These are phyloP conservation scores for Colletotrichum sp. DNA, from an alignment of 2,329 filamentous ascomycete species.

Conservation along the genomic window DNA sequence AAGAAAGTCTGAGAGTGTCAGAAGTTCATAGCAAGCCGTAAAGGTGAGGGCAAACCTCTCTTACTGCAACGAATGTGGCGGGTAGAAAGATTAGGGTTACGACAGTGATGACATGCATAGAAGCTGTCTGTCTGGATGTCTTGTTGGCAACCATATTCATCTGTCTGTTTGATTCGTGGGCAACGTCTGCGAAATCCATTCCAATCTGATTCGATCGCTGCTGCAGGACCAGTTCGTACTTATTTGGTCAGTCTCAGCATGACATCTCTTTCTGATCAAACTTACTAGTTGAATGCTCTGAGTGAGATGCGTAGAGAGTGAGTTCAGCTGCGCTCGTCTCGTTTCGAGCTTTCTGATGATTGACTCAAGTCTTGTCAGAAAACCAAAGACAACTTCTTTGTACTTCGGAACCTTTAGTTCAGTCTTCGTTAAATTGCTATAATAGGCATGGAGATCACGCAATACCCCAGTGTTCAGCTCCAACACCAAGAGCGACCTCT, in stretches of 20 bases:
- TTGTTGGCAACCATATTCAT: neutral
- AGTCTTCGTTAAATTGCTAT: too few species aligned
- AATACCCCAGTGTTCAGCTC: neutral
- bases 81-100: neutral
- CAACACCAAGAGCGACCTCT: neutral
- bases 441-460: neutral
- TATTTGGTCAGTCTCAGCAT: neutral
- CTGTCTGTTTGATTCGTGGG: neutral
- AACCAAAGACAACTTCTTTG: neutral
- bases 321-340: neutral
- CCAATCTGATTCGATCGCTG: neutral
- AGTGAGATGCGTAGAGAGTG: neutral
- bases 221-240: neutral
- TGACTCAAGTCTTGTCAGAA: neutral
- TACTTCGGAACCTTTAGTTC: neutral
- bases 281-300: neutral
- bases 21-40: neutral
- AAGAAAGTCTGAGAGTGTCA: neutral
- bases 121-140: neutral
- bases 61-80: constrained; percentile 3
- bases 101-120: neutral
- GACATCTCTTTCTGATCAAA: neutral
- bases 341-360: neutral
- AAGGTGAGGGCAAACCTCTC: neutral
- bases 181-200: neutral